Evolutionary conservation across 495 filamentous ascomycete genomes (phyloP).

Genomic region (Xylaria sp.): DNA sequence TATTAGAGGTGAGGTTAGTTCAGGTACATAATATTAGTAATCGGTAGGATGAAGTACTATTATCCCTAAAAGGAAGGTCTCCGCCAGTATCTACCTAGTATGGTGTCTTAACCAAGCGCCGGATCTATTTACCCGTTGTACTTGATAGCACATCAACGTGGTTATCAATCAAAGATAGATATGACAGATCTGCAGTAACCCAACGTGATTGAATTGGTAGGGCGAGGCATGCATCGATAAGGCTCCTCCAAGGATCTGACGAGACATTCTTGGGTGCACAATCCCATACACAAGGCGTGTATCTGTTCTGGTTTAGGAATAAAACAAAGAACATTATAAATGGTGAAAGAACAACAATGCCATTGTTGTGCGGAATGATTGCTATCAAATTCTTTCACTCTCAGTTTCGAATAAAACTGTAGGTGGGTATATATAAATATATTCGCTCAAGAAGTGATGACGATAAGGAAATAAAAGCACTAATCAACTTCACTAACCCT

Average conservation of each 20-base stretch:
- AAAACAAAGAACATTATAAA: neutral
- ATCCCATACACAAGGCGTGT: neutral
- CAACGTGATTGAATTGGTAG: neutral
- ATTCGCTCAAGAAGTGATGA: neutral
- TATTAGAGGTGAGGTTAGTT: neutral
- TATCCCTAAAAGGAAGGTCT: conserved; percentile 13
- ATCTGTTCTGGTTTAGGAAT: neutral
- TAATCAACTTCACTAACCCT: neutral
- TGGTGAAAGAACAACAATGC: neutral
- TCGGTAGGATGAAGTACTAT: neutral
- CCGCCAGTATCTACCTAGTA: neutral
- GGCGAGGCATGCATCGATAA: neutral
- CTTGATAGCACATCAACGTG: neutral
- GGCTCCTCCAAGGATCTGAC: neutral
- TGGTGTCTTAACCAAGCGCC: neutral
- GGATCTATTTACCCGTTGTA: neutral
- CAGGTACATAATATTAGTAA: neutral
- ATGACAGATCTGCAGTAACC: neutral
- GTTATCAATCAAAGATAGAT: neutral
- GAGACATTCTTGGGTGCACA: neutral
- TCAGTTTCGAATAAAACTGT: neutral
- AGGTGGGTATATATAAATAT: neutral
- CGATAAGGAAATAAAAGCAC: too few species aligned
- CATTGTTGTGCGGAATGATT: neutral
- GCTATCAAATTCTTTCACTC: neutral